Base-by-base conservation (phyloP, 1,139 yeast genomes). In the Candida neerlandica region DNA sequence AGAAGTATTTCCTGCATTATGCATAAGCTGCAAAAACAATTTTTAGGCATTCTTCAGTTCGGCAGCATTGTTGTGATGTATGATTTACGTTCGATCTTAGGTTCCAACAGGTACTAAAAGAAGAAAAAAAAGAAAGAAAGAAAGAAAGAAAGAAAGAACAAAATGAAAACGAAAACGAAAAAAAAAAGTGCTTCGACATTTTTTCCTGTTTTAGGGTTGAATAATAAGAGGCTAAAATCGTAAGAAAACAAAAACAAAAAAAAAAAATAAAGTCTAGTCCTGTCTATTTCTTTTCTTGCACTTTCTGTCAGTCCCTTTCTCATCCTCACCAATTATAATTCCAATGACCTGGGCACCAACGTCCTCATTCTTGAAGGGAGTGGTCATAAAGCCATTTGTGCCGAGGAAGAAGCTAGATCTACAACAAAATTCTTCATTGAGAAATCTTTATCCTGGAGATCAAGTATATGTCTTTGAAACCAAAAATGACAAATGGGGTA, bases 401-500 rank as follows among this genome's bases (percentile, higher is more conserved):
- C 92, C 92, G 1, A 67, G 80, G 54, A 84, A 82, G 48, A 75
- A 73, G 51, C 75, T 71, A 53, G 78, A 80, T 11, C 66, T 67
- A 35, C 65, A 75, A 50, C 62, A 58, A 48, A 73, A 71, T 54
- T 69, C 63, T 2, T 62, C 65, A 56, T 80, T 79, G 65, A 72
- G 70, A 53, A 82, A 86, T 58, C 65, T 89, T 47, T 85, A 84
- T 61, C 86, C 90, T 19, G 97, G 97, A 34, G 96, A 90, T 63
- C 89, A 86, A 55, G 84, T 89, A 27, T 89, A 81, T 64, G 73
- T 89, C 30, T 88, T 90, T 62, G 97, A 90, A 65, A 75, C 84
- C 26, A 80, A 80, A 56, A 72, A 72, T 43, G 74, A 75, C 12
- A 80, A 80, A 53, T 89, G 96, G 96, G 91, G 85, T 34, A 77